Evolutionary conservation across 768 basidiomycete genomes (phyloP), one percentile per base, ranked within the genome.

Genomic region (Lanmaoa rubissima): DNA sequence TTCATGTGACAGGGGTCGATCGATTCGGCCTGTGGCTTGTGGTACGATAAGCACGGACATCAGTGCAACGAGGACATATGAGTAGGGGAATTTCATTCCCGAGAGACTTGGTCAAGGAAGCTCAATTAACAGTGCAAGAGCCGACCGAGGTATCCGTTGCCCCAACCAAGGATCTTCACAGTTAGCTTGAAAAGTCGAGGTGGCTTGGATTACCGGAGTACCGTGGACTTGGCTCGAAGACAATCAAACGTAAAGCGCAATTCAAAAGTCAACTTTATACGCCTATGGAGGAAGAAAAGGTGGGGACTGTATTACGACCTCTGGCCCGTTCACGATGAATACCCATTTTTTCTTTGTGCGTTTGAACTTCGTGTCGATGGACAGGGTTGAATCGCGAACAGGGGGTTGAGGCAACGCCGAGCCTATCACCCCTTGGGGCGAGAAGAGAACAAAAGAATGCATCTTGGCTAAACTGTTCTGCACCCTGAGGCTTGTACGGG

Each of bases 1-100:
- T 60, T 60, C 57, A 59, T 60, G 61, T 58, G 55, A 58, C 42
- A 14, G 48, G 24, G 55, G 57, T 43, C 51, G 54, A 62, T 58
- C 41, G 24, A 19, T 41, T 28, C 26, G 4, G 24, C 32, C 24
- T 31, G 50, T 58, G 60, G 62, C 26, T 24, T 35, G 50, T 58
- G 60, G 62, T 48, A 62, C 61, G 60, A 58, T 31, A 52, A 28
- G 14, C 7, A 12, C 61, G 61, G 61, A 53, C 26, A 58, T 53
- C 51, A 21, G 19, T 40, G 41, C 61, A 61, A 59, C 9, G 60
- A 48, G 41, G 46, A 32, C 48, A 43, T 5, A 28, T 8, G 32
- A 36, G 55, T 26, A 13, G 31, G 48, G 19, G 5, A 26, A 5
- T 14, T 47, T 62, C 62, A 63, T 64, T 60, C 61, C 61, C 61